Base-by-base conservation (phyloP, 1,284 basidiomycete species). In the Ceratobasidium sp. region DNA sequence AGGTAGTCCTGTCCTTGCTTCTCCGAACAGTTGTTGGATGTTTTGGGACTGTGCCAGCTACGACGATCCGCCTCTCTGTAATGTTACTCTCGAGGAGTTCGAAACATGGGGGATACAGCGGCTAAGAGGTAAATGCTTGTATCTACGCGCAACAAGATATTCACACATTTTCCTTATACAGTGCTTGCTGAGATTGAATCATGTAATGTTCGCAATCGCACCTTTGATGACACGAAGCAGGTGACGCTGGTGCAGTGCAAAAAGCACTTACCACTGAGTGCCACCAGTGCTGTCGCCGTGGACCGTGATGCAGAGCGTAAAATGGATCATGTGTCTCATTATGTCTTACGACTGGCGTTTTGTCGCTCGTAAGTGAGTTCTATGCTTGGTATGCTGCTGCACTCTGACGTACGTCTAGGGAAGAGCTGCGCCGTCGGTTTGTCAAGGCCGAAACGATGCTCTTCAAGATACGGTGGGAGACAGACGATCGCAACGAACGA, bases 141-240 rank as follows among this genome's bases (percentile, higher is more conserved):
- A 77, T 49, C 34, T 78, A 67, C 32, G 17, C 40, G 7, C 13
- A 22, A n/a, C 19, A 17, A 49, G 52, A 32, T 64, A 4, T 57
- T 56, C 17, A 40, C 43, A 32, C 37, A 11, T 8, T 46, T 25
- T 40, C 43, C 13, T 29, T 34, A 19, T 40, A 0, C 17, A 82
- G 90, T 99, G 22, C 88, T 99, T 7, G 94, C 96, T 6, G 96
- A 99, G 83, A 98, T 99, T 79, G 98, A 99, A 82, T 93, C 97
- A 0, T 95, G 93, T 6, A 90, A 90, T 77, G 93, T 92, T n/a
- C 91, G 96, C 64, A 96, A 96, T 81, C 86, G 93, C 62, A 84
- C 92, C 25, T 92, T 89, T 86, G 90, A 92, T 2, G 96, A 97
- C 79, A 87, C 95, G 70, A 91, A 88, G 83, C 85, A 82, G 0